Evolutionary conservation across 257 asterid species (phyloP).

Genomic region (Fraxinus cuspidata): DNA sequence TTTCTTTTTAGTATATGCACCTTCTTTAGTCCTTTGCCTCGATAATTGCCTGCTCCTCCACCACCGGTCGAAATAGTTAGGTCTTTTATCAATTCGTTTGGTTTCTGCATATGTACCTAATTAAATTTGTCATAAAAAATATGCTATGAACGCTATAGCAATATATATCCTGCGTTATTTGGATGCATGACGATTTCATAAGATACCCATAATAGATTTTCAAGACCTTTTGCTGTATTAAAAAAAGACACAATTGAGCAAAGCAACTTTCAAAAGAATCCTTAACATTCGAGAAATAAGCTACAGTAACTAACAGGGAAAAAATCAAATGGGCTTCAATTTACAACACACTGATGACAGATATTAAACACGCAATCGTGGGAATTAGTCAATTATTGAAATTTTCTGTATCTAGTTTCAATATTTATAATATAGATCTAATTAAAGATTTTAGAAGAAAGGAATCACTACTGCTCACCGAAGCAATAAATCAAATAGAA

Average conservation of each 20-base stretch:
- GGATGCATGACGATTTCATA: neutral
- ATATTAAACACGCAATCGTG: neutral
- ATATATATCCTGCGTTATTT: neutral
- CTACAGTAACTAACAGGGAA: neutral
- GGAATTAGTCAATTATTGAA: neutral
- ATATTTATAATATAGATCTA: no score
- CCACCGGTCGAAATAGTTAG: slow-evolving; percentile 33
- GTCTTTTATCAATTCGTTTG: slow-evolving; percentile 47
- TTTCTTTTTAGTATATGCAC: slow-evolving; percentile 27
- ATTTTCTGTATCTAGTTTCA: neutral
- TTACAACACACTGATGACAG: neutral
- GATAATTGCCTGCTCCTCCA: slow-evolving; percentile 27
- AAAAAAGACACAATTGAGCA: neutral
- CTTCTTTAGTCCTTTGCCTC: slow-evolving; percentile 19
- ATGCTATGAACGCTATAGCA: neutral
- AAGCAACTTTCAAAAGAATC: neutral
- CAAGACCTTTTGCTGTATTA: neutral
- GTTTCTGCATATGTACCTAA: slow-evolving; percentile 49
- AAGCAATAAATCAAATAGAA: no score
- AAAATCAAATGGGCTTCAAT: neutral
- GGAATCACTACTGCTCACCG: no score
- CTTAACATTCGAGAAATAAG: neutral
- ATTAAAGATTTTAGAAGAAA: no score
- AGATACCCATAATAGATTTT: neutral
- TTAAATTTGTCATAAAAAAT: slow-evolving; percentile 9